A percentile compares a stretch with the other conserved stretches of the same genome.
Evolutionary conservation across 2,329 filamentous ascomycete genomes (phyloP).

Genomic region (Cercospora janseana): DNA sequence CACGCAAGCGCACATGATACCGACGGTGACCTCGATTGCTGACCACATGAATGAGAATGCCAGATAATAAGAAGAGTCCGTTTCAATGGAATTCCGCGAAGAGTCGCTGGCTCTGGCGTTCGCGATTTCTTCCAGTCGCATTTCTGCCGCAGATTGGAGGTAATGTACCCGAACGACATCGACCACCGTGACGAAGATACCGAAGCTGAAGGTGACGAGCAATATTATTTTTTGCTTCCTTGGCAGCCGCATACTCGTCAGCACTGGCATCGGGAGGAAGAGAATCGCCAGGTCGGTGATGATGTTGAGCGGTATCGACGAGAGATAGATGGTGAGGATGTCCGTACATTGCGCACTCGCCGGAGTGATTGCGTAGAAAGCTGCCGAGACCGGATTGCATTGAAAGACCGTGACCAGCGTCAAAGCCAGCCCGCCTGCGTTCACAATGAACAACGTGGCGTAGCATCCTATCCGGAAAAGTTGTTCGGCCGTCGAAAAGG

Average conservation of each 20-base stretch:
- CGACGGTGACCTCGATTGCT: constrained; percentile 84
- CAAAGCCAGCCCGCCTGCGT: constrained; percentile 71
- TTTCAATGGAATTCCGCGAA: constrained; percentile 41
- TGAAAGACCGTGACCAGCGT: constrained; percentile 87
- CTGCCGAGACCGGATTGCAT: constrained; percentile 71
- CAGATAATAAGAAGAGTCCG: constrained; percentile 67
- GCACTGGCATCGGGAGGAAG: constrained; percentile 80
- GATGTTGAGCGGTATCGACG: constrained; percentile 85
- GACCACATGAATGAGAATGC: constrained; percentile 85
- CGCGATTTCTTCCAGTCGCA: constrained; percentile 45
- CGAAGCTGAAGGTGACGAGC: constrained; percentile 79
- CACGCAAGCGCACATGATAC: constrained; percentile 88
- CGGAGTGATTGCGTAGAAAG: constrained; percentile 56
- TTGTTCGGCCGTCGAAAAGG: constrained; percentile 73
- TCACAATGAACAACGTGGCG: constrained; percentile 72
- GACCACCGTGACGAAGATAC: constrained; percentile 82
- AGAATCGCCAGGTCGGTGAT: constrained; percentile 86
- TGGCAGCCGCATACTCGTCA: constrained; percentile 82
- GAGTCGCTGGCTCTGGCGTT: constrained; percentile 1
- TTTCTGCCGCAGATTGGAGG: constrained; percentile 67
- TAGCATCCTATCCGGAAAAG: constrained; percentile 82
- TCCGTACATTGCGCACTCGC: constrained; percentile 55
- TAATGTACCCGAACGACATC: constrained; percentile 90
- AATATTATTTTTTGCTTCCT: constrained; percentile 84
- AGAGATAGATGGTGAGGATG: constrained; percentile 63